Conservation (phyloP, 768 basidiomycete genomes). For the Cubamyces lactineus region DNA sequence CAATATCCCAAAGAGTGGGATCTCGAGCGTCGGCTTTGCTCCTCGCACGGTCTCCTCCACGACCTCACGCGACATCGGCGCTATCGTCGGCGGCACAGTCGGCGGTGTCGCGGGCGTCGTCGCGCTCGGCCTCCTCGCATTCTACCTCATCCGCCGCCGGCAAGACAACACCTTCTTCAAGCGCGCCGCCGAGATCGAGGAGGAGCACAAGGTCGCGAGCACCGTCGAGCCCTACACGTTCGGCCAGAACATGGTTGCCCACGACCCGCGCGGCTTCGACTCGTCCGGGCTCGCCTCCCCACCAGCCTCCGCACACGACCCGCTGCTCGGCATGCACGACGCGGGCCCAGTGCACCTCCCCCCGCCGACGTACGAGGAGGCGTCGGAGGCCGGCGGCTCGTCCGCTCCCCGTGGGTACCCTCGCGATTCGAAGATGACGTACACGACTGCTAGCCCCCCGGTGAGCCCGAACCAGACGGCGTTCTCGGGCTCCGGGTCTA, state of each 20-base stretch:
- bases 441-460: slow-evolving; percentile 12
- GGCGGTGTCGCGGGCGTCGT: slow-evolving; percentile 35
- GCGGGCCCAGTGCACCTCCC: slow-evolving; percentile 14
- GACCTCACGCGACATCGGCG: slow-evolving; percentile 30
- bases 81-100: slow-evolving; percentile 36
- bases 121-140: slow-evolving; percentile 31
- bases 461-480: slow-evolving; percentile 15
- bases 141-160: slow-evolving; percentile 32
- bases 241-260: slow-evolving; percentile 14
- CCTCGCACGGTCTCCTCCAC: slow-evolving; percentile 21
- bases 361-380: slow-evolving; percentile 33
- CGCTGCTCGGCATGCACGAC: slow-evolving; percentile 23
- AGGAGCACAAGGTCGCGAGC: slow-evolving; percentile 30
- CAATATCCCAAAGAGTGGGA: slow-evolving; percentile 28
- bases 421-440: slow-evolving; percentile 16
- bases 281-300: background rate
- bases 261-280: background rate
- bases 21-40: slow-evolving; percentile 31
- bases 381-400: slow-evolving; percentile 14
- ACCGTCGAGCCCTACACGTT: slow-evolving; percentile 33
- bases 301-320: slow-evolving; percentile 15
- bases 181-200: slow-evolving; percentile 28
- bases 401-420: slow-evolving; percentile 10
- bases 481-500: slow-evolving; percentile 13
- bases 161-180: slow-evolving; percentile 26